Conservation (phyloP, 2,329 filamentous ascomycete genomes). For the Beauveria scarabaeidicola region DNA sequence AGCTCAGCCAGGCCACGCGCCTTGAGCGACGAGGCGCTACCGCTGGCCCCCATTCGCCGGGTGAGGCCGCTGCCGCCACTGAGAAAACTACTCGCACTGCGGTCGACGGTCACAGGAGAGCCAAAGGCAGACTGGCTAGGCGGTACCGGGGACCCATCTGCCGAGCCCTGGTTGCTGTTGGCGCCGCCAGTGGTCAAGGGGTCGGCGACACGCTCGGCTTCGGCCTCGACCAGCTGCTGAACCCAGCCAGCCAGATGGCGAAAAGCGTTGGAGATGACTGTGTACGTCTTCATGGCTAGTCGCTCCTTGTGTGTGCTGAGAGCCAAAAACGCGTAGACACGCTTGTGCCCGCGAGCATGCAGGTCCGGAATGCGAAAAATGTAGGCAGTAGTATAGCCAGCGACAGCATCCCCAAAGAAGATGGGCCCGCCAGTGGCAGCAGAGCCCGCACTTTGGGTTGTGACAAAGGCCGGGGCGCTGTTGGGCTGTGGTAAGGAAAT, state of each 20-base stretch:
- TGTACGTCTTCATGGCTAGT: slow-evolving; percentile 57
- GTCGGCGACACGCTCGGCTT: slow-evolving; percentile 49
- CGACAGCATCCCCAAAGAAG: slow-evolving; percentile 57
- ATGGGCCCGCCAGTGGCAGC: slow-evolving; percentile 56
- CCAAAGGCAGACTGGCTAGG: slow-evolving; percentile 22
- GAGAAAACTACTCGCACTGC: slow-evolving; percentile 46
- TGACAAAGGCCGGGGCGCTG: slow-evolving; percentile 42
- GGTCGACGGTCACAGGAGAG: slow-evolving; percentile 25
- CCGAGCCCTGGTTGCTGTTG: slow-evolving; percentile 24
- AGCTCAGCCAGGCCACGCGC: slow-evolving; percentile 56
- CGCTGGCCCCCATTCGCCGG: slow-evolving; percentile 48
- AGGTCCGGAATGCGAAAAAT: slow-evolving; percentile 62
- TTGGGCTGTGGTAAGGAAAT: slow-evolving; percentile 27
- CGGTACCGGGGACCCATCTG: slow-evolving; percentile 14
- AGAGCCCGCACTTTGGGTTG: slow-evolving; percentile 43
- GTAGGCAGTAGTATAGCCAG: slow-evolving; percentile 61
- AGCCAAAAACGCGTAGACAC: slow-evolving; percentile 60
- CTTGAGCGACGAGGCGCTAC: slow-evolving; percentile 46
- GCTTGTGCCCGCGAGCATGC: slow-evolving; percentile 57
- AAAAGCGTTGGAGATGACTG: slow-evolving; percentile 53
- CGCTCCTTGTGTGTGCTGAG: slow-evolving; percentile 58
- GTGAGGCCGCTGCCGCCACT: slow-evolving; percentile 48
- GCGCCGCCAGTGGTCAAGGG: slow-evolving; percentile 30
- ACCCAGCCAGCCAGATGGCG: slow-evolving; percentile 59
- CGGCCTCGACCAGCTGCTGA: slow-evolving; percentile 53